phyloP scores from a whole-genome alignment of 208 protist genomes.

The Crithidia brevicula region DNA sequence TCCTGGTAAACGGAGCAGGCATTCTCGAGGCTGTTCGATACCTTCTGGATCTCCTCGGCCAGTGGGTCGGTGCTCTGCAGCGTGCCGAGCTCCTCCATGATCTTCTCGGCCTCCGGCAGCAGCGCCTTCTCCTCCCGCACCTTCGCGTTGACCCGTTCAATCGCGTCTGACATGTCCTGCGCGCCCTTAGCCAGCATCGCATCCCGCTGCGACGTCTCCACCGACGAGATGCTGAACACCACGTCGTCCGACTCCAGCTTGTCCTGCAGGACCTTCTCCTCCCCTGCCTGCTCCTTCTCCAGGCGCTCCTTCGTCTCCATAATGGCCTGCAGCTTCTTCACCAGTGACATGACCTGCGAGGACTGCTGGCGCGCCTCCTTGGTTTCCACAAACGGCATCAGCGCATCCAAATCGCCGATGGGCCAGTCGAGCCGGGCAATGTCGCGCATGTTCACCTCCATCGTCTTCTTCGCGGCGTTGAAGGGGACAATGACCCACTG shows the following conservation, averaged over 20 bases:
- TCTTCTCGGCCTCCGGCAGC: constrained; percentile 44
- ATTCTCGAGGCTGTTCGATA: constrained; percentile 76
- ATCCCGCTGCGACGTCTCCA: constrained; percentile 57
- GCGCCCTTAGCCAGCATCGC: constrained; percentile 50
- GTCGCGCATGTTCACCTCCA: constrained; percentile 60
- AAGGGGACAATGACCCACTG: constrained; percentile 59
- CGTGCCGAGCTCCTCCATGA: constrained; percentile 54
- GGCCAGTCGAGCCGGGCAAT: constrained; percentile 76
- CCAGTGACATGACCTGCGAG: constrained; percentile 51
- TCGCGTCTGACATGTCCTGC: constrained; percentile 62
- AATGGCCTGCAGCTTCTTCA: constrained; percentile 61
- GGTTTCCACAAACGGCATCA: constrained; percentile 83
- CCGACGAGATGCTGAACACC: constrained; percentile 66
- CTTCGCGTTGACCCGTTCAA: constrained; percentile 59
- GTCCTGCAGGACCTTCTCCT: constrained; percentile 53
- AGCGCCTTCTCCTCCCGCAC: constrained; percentile 48
- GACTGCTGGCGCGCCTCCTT: constrained; percentile 69
- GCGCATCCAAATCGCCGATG: constrained; percentile 72
- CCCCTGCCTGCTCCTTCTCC: constrained; percentile 41
- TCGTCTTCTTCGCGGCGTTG: constrained; percentile 38
- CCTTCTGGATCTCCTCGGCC: constrained; percentile 69
- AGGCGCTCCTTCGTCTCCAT: constrained; percentile 40
- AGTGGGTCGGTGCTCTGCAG: constrained; percentile 79
- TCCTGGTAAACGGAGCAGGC: constrained; percentile 57
- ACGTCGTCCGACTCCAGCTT: constrained; percentile 78